Percentiles rank a stretch among this genome's conserved stretches.
Evolutionary conservation across 176 grass and related monocot genomes (phyloP).

Genomic region (Saccharum spontaneum): DNA sequence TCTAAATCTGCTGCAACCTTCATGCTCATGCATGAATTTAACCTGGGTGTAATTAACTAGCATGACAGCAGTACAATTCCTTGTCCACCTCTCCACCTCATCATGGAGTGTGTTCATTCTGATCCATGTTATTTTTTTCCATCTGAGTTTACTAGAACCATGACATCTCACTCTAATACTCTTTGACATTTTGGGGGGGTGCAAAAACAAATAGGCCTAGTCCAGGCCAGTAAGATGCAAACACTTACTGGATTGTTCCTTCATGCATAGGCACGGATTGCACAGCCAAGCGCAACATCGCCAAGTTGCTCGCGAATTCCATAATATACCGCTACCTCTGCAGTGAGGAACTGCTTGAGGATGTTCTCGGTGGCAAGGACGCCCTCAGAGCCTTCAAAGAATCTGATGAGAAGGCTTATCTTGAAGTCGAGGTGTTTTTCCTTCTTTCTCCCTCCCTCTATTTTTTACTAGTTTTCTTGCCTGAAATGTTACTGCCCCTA

Average conservation of each 20-base stretch:
- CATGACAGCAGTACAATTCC: not conserved
- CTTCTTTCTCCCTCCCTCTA: not conserved
- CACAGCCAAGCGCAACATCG: conserved; percentile 66
- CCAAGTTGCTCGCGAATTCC: conserved; percentile 75
- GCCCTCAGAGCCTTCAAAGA: conserved; percentile 57
- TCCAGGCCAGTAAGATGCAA: not conserved
- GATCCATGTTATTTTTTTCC: not conserved
- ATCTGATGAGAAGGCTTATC: conserved; percentile 72
- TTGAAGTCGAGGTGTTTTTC: conserved; percentile 59
- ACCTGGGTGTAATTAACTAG: not conserved
- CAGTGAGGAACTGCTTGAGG: conserved; percentile 84
- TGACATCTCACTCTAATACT: not conserved
- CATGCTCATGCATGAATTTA: not conserved
- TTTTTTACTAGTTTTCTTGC: conserved; percentile 3
- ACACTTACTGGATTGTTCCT: not conserved
- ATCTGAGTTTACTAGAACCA: not conserved
- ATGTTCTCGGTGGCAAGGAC: conserved; percentile 72
- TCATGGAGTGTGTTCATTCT: not conserved
- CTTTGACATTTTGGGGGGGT: not conserved
- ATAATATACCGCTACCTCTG: conserved; percentile 91
- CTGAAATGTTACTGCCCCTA: not conserved
- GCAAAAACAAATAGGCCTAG: not conserved
- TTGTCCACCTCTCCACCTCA: not conserved
- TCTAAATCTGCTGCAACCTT: not conserved
- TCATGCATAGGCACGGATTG: conserved; percentile 63